phyloP scores from a whole-genome alignment of 805 yeast species.

The Candida lessepsii region DNA sequence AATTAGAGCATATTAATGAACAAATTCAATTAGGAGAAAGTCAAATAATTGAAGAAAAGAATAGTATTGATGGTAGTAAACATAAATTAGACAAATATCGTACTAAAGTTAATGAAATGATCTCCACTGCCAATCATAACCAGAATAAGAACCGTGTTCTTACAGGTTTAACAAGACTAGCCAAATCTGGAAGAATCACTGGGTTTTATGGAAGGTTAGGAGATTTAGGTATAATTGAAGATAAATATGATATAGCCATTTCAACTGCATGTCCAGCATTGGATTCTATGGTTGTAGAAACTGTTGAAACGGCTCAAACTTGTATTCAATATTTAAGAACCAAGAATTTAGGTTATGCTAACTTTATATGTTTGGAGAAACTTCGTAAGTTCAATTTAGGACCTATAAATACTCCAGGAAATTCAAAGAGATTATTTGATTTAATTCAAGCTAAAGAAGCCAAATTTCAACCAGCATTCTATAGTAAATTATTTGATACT shows the following conservation, averaged over 20 bases:
- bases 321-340: slow-evolving; percentile 79
- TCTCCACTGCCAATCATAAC: slow-evolving; percentile 50
- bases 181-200: slow-evolving; percentile 73
- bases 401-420: slow-evolving; percentile 65
- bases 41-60: slow-evolving; percentile 51
- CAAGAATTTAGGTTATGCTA: slow-evolving; percentile 83
- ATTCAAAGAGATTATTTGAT: slow-evolving; percentile 77
- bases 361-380: slow-evolving; percentile 77
- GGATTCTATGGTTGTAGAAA: slow-evolving; percentile 90
- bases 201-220: slow-evolving; percentile 93
- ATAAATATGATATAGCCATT: slow-evolving; percentile 85
- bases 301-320: slow-evolving; percentile 56
- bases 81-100: slow-evolving; percentile 51
- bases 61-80: slow-evolving; percentile 53
- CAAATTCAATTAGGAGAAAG: slow-evolving; percentile 59
- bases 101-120: slow-evolving; percentile 66
- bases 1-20: slow-evolving; percentile 46
- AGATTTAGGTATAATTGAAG: slow-evolving; percentile 87
- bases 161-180: slow-evolving; percentile 62
- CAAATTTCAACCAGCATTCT: slow-evolving; percentile 82
- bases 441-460: slow-evolving; percentile 65
- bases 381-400: slow-evolving; percentile 60
- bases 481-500: slow-evolving; percentile 82
- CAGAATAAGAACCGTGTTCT: slow-evolving; percentile 76
- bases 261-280: slow-evolving; percentile 92